These are phyloP conservation scores for Fonsecaea nubica DNA, from an alignment of 2,329 filamentous ascomycete species.

Conservation along the genomic window DNA sequence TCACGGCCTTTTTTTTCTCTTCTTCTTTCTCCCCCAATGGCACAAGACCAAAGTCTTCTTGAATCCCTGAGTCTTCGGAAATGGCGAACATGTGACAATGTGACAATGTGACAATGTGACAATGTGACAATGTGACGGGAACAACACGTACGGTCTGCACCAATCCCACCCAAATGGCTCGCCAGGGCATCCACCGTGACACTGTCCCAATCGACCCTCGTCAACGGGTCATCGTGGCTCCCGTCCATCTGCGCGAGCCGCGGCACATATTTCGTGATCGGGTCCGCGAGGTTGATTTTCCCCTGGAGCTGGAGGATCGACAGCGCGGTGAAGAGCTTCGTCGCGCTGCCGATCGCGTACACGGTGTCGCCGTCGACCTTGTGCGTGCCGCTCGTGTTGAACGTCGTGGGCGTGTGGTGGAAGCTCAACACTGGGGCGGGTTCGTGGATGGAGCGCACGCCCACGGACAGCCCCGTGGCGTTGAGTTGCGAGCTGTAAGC, in stretches of 20 bases:
- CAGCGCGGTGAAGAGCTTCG: slow-evolving; percentile 52
- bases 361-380: slow-evolving; percentile 52
- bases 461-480: slow-evolving; percentile 9
- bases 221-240: background rate
- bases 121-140: background rate
- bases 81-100: too few species aligned
- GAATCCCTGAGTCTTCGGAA: too few species aligned
- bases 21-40: too few species aligned
- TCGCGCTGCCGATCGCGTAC: slow-evolving; percentile 52
- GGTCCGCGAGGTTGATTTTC: slow-evolving; percentile 8
- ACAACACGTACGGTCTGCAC: background rate
- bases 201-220: background rate
- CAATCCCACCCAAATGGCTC: background rate
- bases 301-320: slow-evolving; percentile 37
- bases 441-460: slow-evolving; percentile 7
- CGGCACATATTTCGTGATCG: slow-evolving; percentile 18
- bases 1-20: too few species aligned
- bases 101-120: too few species aligned
- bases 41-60: too few species aligned
- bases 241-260: background rate
- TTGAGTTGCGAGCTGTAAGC: background rate
- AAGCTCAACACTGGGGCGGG: background rate
- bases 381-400: slow-evolving; percentile 42
- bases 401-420: background rate
- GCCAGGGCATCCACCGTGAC: slow-evolving; percentile 16